These are phyloP conservation scores for Tulasnella calospora DNA, from an alignment of 768 basidiomycete genomes.

Conservation along the genomic window DNA sequence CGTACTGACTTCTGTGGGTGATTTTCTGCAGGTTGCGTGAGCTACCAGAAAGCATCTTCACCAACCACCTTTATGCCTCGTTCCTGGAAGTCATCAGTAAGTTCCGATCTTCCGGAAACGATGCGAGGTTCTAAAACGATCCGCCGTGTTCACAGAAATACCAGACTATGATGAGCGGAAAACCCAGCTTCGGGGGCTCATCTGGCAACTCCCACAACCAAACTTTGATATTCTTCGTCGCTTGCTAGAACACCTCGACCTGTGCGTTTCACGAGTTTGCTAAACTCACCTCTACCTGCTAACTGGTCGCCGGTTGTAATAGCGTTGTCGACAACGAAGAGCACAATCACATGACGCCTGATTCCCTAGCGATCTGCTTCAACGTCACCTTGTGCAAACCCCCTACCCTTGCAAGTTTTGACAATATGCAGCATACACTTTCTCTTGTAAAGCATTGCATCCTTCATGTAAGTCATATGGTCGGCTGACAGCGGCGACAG, in stretches of 20 bases:
- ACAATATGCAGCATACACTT: slow-evolving; percentile 74
- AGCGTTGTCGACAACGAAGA: slow-evolving; percentile 88
- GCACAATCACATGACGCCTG: slow-evolving; percentile 83
- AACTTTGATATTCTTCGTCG: slow-evolving; percentile 78
- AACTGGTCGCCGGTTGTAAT: background rate
- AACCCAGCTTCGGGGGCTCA: slow-evolving; percentile 56
- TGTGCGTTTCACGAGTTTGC: slow-evolving; percentile 39
- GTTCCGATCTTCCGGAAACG: slow-evolving; percentile 31
- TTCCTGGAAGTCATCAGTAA: slow-evolving; percentile 69
- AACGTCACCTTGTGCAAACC: slow-evolving; percentile 76
- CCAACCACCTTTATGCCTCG: slow-evolving; percentile 58
- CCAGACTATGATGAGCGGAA: slow-evolving; percentile 66
- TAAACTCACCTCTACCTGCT: background rate
- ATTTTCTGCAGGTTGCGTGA: slow-evolving; percentile 46
- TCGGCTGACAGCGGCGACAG: background rate
- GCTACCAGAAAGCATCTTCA: slow-evolving; percentile 75
- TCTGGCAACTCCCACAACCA: slow-evolving; percentile 62
- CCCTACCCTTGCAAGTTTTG: slow-evolving; percentile 71
- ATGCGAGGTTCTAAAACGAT: background rate
- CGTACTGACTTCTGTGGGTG: background rate
- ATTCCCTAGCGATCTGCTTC: slow-evolving; percentile 80
- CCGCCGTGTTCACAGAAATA: slow-evolving; percentile 47
- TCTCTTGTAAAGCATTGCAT: slow-evolving; percentile 72
- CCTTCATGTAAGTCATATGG: slow-evolving; percentile 54
- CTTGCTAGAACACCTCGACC: slow-evolving; percentile 78